Evolutionary conservation across 2,329 filamentous ascomycete species (phyloP).

Genomic region (Emericellopsis atlantica): DNA sequence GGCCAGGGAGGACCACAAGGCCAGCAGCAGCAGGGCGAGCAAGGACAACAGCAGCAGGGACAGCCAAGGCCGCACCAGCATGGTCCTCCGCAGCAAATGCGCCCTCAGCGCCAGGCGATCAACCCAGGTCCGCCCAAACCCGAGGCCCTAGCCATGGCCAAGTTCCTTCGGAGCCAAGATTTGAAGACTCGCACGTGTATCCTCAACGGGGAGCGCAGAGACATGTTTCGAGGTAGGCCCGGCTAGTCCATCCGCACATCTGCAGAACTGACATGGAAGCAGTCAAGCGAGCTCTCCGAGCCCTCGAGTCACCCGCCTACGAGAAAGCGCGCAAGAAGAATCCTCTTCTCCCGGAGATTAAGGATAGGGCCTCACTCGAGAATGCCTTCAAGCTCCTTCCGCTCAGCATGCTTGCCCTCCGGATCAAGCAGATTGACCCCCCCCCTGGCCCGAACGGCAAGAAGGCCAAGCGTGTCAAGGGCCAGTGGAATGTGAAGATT

Average conservation of each 20-base stretch:
- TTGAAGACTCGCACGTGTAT: slow-evolving; percentile 87
- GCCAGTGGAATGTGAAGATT: slow-evolving; percentile 89
- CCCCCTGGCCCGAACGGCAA: slow-evolving; percentile 53
- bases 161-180: slow-evolving; percentile 73
- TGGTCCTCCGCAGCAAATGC: slow-evolving; percentile 10
- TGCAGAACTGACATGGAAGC: slow-evolving; percentile 5
- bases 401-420: slow-evolving; percentile 83
- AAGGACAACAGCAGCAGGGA: slow-evolving; percentile 11
- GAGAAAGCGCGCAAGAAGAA: slow-evolving; percentile 84
- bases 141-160: slow-evolving; percentile 75
- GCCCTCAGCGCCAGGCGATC: slow-evolving; percentile 51
- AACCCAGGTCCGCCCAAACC: slow-evolving; percentile 75
- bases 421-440: slow-evolving; percentile 64
- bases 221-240: slow-evolving; percentile 81
- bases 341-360: slow-evolving; percentile 75
- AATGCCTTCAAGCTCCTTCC: slow-evolving; percentile 92
- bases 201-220: slow-evolving; percentile 89
- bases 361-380: slow-evolving; percentile 77
- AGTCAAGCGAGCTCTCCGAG: slow-evolving; percentile 95
- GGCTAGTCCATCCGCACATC: neutral
- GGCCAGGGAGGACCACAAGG: neutral
- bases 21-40: slow-evolving; percentile 17
- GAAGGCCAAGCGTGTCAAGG: slow-evolving; percentile 82
- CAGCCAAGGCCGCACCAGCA: slow-evolving; percentile 17
- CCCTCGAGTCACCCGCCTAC: slow-evolving; percentile 80